A percentile compares a stretch with the other conserved stretches of the same genome.
Evolutionary conservation across 495 filamentous ascomycete species (phyloP).

Genomic region (Penicillium atrosanguineum): DNA sequence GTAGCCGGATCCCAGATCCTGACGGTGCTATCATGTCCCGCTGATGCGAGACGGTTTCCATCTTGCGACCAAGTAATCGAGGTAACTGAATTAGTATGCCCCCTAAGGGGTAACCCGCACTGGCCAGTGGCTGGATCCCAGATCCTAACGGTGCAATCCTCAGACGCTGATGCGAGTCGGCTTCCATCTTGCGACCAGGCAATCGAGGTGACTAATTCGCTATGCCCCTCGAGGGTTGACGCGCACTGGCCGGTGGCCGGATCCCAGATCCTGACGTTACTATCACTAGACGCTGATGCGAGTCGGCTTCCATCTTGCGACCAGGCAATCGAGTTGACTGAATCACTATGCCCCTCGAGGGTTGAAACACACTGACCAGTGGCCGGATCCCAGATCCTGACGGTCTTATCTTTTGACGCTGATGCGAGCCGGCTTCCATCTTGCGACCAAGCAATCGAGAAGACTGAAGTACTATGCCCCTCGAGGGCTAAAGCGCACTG

Average conservation of each 20-base stretch:
- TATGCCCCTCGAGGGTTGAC: slow-evolving; percentile 2
- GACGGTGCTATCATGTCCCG: not conserved
- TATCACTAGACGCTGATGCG: slow-evolving; percentile 6
- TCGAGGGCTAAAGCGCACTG: slow-evolving; percentile 16
- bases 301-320: slow-evolving; percentile 20
- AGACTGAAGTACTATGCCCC: slow-evolving; percentile 5
- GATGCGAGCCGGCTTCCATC: slow-evolving; percentile 7
- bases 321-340: slow-evolving; percentile 17
- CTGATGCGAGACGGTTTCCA: slow-evolving; percentile 4
- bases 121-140: slow-evolving; percentile 23
- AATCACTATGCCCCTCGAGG: slow-evolving; percentile 15
- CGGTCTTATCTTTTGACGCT: not conserved
- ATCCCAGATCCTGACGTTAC: slow-evolving; percentile 9
- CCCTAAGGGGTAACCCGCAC: slow-evolving; percentile 17
- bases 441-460: not conserved
- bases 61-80: not conserved
- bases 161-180: slow-evolving; percentile 28
- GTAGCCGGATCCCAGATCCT: slow-evolving; percentile 7
- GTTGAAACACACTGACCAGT: slow-evolving; percentile 7
- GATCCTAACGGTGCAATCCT: slow-evolving; percentile 29
- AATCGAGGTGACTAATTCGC: not conserved
- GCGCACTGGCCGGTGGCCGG: not conserved
- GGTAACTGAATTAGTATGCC: slow-evolving; percentile 1
- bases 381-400: slow-evolving; percentile 7
- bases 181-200: slow-evolving; percentile 36